Percentiles rank a stretch among this genome's conserved stretches.
Evolutionary conservation across 2,329 filamentous ascomycete genomes (phyloP).

Genomic region (Lachnellula occidentalis): DNA sequence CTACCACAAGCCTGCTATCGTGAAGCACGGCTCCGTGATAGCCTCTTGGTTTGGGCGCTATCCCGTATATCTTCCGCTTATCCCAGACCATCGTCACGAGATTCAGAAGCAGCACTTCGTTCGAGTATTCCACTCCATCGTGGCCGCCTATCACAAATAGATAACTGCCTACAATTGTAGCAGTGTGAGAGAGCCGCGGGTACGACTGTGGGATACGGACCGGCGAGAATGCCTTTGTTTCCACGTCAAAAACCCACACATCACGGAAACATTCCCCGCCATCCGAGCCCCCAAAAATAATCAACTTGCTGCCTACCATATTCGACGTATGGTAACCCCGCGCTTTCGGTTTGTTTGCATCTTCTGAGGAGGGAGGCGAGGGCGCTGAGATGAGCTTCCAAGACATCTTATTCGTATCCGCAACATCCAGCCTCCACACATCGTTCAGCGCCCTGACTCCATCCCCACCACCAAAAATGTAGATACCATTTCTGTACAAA

Average conservation of each 20-base stretch:
- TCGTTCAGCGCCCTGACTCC: constrained; percentile 66
- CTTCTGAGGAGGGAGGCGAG: constrained; percentile 37
- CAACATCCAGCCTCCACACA: constrained; percentile 66
- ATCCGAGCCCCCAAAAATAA: constrained; percentile 65
- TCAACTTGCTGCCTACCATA: constrained; percentile 67
- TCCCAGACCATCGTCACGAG: constrained; percentile 73
- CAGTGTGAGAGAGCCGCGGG: constrained; percentile 61
- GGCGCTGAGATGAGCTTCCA: constrained; percentile 57
- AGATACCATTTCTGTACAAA: constrained; percentile 64
- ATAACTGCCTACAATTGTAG: constrained; percentile 64
- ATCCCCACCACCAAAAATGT: constrained; percentile 67
- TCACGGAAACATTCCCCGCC: constrained; percentile 68
- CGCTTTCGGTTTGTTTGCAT: constrained; percentile 51
- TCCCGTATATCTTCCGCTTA: constrained; percentile 57
- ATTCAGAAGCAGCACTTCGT: constrained; percentile 63
- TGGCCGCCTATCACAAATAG: constrained; percentile 66
- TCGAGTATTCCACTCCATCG: constrained; percentile 64
- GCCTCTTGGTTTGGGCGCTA: constrained; percentile 56
- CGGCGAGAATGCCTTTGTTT: constrained; percentile 52
- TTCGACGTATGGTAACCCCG: constrained; percentile 68
- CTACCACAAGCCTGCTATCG: constrained; percentile 57
- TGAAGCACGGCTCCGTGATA: constrained; percentile 64
- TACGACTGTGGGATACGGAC: constrained; percentile 57
- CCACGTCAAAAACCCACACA: constrained; percentile 68
- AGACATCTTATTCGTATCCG: constrained; percentile 60